Conservation (phyloP, 1,284 basidiomycete species). For the Takashimella tepidaria region DNA sequence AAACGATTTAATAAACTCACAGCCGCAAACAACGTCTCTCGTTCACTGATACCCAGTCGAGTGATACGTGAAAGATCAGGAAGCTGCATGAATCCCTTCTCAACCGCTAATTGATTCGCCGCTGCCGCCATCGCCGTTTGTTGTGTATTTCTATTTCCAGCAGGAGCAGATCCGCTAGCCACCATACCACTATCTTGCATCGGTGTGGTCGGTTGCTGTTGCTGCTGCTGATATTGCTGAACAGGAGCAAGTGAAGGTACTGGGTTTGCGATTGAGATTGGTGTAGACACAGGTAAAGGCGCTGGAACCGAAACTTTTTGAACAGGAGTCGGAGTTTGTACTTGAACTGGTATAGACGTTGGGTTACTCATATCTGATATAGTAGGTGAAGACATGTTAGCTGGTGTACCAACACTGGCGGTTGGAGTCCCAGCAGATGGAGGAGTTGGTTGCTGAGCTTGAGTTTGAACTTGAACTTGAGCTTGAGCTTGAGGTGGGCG, state of each 20-base stretch:
- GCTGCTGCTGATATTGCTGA: slow-evolving; percentile 2
- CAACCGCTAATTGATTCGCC: neutral
- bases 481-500: neutral
- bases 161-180: neutral
- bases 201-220: neutral
- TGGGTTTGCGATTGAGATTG: neutral
- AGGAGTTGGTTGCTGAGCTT: neutral
- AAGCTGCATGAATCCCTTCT: neutral
- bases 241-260: neutral
- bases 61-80: neutral
- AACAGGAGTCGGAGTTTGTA: neutral
- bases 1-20: neutral
- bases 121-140: neutral
- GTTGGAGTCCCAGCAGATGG: neutral
- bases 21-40: neutral
- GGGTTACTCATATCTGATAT: neutral
- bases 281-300: neutral
- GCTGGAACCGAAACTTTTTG: neutral
- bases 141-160: neutral
- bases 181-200: neutral
- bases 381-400: neutral
- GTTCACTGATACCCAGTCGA: neutral
- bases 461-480: neutral
- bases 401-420: neutral
- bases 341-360: slow-evolving; percentile 1